Conservation (phyloP, 305 asterid species). For the Fraxinus paxiana region DNA sequence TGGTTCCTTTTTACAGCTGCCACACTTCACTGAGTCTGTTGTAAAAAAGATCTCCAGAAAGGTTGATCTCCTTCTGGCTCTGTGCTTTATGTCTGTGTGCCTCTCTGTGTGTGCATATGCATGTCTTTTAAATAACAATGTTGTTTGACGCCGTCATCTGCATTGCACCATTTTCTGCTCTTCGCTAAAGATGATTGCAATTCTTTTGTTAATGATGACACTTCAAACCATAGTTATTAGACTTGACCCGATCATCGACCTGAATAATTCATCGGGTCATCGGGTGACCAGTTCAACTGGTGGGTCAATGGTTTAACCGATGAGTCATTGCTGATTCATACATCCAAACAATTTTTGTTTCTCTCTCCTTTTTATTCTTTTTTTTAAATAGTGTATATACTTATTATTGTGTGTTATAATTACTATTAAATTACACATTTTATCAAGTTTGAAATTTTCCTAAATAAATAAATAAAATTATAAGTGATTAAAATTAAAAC, state of each 20-base stretch:
- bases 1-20: conserved; percentile 95
- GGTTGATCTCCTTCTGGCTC: conserved; percentile 38
- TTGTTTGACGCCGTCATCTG: conserved; percentile 2
- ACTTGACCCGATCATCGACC: background rate
- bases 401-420: background rate
- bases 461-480: no score
- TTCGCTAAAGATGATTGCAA: background rate
- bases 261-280: background rate
- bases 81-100: background rate
- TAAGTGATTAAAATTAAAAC: background rate
- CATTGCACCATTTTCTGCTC: background rate
- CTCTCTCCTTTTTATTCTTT: no score
- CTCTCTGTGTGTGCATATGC: background rate
- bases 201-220: background rate
- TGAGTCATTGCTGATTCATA: background rate
- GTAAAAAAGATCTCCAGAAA: conserved; percentile 87
- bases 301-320: background rate
- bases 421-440: background rate
- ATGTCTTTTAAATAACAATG: background rate
- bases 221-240: background rate
- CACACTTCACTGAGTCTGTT: conserved; percentile 85
- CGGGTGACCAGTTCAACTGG: background rate
- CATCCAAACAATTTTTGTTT: background rate
- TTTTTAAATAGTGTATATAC: background rate
- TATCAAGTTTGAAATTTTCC: background rate